phyloP scores from a whole-genome alignment of 2,329 filamentous ascomycete genomes.

The Pochonia chlamydosporia region DNA sequence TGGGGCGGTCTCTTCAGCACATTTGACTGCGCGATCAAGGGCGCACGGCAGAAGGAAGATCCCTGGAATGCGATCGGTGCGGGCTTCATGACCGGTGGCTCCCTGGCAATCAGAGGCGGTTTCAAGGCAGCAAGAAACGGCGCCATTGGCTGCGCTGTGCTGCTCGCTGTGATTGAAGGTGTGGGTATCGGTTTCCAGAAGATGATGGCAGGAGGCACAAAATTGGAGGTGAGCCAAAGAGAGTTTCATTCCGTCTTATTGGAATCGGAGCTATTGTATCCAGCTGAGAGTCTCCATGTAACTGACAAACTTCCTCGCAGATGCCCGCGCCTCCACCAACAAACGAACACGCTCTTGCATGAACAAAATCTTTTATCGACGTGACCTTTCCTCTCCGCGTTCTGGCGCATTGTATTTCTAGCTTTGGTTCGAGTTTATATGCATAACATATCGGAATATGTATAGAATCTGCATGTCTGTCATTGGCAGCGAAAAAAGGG shows the following conservation, averaged over 20 bases:
- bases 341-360: background rate
- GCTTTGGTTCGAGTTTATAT: too few species aligned
- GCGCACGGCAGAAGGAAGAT: slow-evolving; percentile 90
- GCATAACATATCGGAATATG: too few species aligned
- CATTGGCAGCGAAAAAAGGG: too few species aligned
- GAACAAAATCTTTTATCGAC: too few species aligned
- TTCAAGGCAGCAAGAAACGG: slow-evolving; percentile 89
- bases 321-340: background rate
- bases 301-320: background rate
- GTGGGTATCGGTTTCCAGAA: slow-evolving; percentile 92
- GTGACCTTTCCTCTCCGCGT: too few species aligned
- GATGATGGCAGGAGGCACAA: slow-evolving; percentile 86
- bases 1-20: slow-evolving; percentile 96
- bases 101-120: slow-evolving; percentile 85
- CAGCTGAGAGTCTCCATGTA: background rate
- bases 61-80: slow-evolving; percentile 97
- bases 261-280: too few species aligned
- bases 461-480: too few species aligned
- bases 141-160: slow-evolving; percentile 89
- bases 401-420: too few species aligned
- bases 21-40: slow-evolving; percentile 95
- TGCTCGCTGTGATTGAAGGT: slow-evolving; percentile 93
- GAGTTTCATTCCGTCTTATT: too few species aligned
- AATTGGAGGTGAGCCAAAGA: slow-evolving; percentile 59
- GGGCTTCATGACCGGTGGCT: slow-evolving; percentile 92